phyloP scores from a whole-genome alignment of 495 filamentous ascomycete genomes.

The Venustampulla echinocandica region DNA sequence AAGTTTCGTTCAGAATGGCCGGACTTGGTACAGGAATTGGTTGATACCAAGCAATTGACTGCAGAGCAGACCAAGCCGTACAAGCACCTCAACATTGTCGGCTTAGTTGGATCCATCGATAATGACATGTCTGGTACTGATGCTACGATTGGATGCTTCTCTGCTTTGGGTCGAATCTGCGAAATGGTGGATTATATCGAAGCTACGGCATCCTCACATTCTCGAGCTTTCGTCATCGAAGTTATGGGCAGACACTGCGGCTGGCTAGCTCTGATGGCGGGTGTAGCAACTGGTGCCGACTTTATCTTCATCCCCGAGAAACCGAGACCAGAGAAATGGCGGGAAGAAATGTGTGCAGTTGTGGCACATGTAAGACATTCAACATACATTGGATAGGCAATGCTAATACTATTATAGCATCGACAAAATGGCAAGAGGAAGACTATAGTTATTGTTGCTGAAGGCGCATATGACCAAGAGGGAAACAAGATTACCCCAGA shows the following conservation, averaged over 20 bases:
- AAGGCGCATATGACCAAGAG: constrained; percentile 82
- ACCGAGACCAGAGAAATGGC: constrained; percentile 81
- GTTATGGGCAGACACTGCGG: constrained; percentile 99
- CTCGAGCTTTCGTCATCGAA: constrained; percentile 94
- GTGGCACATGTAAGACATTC: constrained; percentile 55
- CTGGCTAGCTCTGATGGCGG: constrained; percentile 95
- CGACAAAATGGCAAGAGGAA: constrained; percentile 86
- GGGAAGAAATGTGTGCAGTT: constrained; percentile 75
- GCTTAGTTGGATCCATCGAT: constrained; percentile 94
- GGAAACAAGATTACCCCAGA: constrained; percentile 74
- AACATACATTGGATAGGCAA: background rate
- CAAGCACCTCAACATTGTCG: constrained; percentile 85
- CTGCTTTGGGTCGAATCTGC: constrained; percentile 84
- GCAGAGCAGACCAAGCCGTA: constrained; percentile 61
- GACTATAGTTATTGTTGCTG: constrained; percentile 96
- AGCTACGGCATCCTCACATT: constrained; percentile 93
- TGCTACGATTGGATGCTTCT: constrained; percentile 95
- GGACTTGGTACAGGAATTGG: constrained; percentile 72
- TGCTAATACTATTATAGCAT: constrained; percentile 54
- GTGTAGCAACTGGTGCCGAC: constrained; percentile 90
- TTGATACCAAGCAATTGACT: constrained; percentile 57
- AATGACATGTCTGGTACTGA: constrained; percentile 97
- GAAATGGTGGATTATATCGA: constrained; percentile 94
- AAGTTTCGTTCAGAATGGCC: constrained; percentile 90
- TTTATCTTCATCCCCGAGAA: constrained; percentile 97